A percentile compares a stretch with the other conserved stretches of the same genome.
phyloP scores from a whole-genome alignment of 768 basidiomycete species.

The Trametes elegans region DNA sequence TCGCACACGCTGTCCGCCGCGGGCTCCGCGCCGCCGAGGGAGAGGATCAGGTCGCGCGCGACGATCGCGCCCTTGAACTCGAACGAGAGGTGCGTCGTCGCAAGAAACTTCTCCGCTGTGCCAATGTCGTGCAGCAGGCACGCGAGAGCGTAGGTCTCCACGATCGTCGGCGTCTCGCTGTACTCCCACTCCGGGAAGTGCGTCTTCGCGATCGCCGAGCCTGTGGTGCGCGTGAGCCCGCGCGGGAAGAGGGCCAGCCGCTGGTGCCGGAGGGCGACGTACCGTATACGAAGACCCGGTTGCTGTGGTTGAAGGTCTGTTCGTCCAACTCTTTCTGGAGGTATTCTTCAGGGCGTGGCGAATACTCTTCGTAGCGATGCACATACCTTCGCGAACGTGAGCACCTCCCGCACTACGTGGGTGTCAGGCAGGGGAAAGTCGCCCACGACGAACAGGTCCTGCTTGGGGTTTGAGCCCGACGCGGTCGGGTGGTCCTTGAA shows the following conservation, averaged over 20 bases:
- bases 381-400: constrained; percentile 38
- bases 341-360: too few species aligned
- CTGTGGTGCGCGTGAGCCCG: constrained; percentile 25
- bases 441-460: constrained; percentile 36
- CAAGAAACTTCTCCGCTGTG: constrained; percentile 44
- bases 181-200: constrained; percentile 50
- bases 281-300: constrained; percentile 53
- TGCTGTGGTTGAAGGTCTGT: constrained; percentile 47
- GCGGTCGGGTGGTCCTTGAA: constrained; percentile 46
- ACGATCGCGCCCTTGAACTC: constrained; percentile 56
- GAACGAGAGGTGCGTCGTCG: constrained; percentile 55
- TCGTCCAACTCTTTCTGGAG: constrained; percentile 41
- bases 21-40: constrained; percentile 42
- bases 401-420: constrained; percentile 36
- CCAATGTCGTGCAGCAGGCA: constrained; percentile 55
- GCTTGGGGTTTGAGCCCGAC: constrained; percentile 40
- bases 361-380: too few species aligned
- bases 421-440: constrained; percentile 47
- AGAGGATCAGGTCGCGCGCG: constrained; percentile 46
- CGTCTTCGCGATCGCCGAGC: constrained; percentile 44
- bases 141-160: constrained; percentile 48
- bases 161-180: constrained; percentile 26
- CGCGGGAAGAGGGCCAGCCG: too few species aligned
- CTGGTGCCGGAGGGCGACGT: neutral
- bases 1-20: constrained; percentile 54